A percentile compares a stretch with the other conserved stretches of the same genome.
These are phyloP conservation scores for Cyclotella kingstonii DNA, from an alignment of 108 stramenopile genomes.

Conservation along the genomic window DNA sequence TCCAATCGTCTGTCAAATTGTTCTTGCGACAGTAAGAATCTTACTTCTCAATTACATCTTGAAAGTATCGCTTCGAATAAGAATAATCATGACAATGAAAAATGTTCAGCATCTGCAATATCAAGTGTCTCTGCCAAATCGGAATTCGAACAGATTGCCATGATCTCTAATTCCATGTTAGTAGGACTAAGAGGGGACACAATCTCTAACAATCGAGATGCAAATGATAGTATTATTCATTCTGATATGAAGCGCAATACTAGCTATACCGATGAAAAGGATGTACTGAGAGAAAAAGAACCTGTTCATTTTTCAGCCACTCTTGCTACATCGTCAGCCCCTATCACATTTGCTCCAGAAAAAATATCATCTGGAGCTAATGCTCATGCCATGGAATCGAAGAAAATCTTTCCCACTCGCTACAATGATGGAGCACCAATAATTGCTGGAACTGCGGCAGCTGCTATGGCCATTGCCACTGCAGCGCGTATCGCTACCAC, in stretches of 20 bases:
- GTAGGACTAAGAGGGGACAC: not conserved
- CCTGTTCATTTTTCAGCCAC: too few relatives aligned
- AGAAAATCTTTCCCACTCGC: not conserved
- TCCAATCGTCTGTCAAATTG: not conserved
- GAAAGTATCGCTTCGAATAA: not conserved
- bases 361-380: not conserved
- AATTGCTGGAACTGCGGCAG: constrained; percentile 45
- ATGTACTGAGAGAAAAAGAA: too few relatives aligned
- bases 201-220: not conserved
- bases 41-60: not conserved
- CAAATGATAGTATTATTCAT: too few relatives aligned
- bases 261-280: too few relatives aligned
- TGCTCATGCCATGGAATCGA: too few relatives aligned
- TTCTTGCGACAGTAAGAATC: not conserved
- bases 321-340: too few relatives aligned
- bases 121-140: too few relatives aligned
- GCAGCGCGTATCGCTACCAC: constrained; percentile 26
- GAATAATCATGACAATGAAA: not conserved
- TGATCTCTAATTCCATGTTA: constrained; percentile 13
- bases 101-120: not conserved
- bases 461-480: constrained; percentile 36
- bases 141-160: constrained; percentile 20
- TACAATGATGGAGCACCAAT: constrained; percentile 41
- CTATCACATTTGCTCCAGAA: too few relatives aligned
- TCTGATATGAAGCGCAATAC: too few relatives aligned